These are phyloP conservation scores for Whalleya microplaca DNA, from an alignment of 2,329 filamentous ascomycete genomes.

Conservation along the genomic window DNA sequence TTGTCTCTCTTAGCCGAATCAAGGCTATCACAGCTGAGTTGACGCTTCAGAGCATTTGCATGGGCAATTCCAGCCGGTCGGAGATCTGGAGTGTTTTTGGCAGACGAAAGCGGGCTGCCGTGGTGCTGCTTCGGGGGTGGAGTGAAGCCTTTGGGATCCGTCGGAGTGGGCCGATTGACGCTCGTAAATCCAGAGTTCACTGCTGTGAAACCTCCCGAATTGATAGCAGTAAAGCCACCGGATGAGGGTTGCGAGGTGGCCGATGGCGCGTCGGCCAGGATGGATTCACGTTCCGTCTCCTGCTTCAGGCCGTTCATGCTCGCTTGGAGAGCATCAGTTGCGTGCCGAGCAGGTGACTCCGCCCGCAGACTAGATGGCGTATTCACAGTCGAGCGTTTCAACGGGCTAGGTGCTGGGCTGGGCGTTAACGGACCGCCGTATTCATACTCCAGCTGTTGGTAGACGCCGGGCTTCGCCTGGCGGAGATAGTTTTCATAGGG, in stretches of 20 bases:
- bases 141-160: constrained; percentile 60
- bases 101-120: constrained; percentile 65
- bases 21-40: constrained; percentile 64
- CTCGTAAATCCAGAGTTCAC: constrained; percentile 73
- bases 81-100: constrained; percentile 68
- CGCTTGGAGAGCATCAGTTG: constrained; percentile 56
- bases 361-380: constrained; percentile 61
- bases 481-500: constrained; percentile 95
- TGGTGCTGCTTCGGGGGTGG: constrained; percentile 59
- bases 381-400: constrained; percentile 66
- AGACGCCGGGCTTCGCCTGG: constrained; percentile 91
- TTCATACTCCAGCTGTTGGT: constrained; percentile 90
- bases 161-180: constrained; percentile 58
- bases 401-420: constrained; percentile 67
- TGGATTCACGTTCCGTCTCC: constrained; percentile 52
- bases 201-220: constrained; percentile 69
- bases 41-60: constrained; percentile 74
- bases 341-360: constrained; percentile 68
- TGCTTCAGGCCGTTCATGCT: constrained; percentile 50
- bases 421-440: constrained; percentile 92
- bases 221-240: constrained; percentile 64
- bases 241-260: constrained; percentile 45
- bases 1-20: constrained; percentile 54
- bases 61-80: constrained; percentile 58
- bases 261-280: constrained; percentile 51